Evolutionary conservation across 148 eudicot species (phyloP).

Genomic region (Cornus controversa): DNA sequence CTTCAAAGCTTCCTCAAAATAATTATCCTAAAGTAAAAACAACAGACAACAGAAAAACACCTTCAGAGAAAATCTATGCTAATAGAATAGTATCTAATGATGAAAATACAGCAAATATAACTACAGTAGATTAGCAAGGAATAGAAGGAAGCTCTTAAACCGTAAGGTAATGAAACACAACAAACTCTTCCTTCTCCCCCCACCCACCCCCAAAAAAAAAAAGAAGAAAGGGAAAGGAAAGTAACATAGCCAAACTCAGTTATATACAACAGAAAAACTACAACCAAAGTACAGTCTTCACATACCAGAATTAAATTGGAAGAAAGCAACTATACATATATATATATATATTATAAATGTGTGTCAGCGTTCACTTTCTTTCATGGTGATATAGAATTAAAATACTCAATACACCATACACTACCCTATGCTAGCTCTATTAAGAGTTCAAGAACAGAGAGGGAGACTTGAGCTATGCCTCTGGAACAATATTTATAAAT

Average conservation of each 20-base stretch:
- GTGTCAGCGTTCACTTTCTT: too few relatives aligned
- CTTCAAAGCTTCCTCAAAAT: conserved; percentile 98
- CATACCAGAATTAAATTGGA: not conserved
- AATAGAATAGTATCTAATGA: not conserved
- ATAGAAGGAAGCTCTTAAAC: not conserved
- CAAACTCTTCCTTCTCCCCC: too few relatives aligned
- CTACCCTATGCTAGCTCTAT: not conserved
- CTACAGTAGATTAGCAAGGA: not conserved
- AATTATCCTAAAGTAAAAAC: conserved; percentile 66
- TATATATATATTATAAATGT: too few relatives aligned
- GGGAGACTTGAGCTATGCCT: too few relatives aligned
- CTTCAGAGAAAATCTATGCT: not conserved
- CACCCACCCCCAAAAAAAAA: too few relatives aligned
- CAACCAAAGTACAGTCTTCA: not conserved
- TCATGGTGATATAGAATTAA: too few relatives aligned
- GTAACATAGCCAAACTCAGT: not conserved
- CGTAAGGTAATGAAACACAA: not conserved
- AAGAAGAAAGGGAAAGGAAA: too few relatives aligned
- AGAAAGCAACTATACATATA: too few relatives aligned
- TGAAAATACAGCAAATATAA: not conserved
- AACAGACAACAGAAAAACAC: not conserved
- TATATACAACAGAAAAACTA: not conserved
- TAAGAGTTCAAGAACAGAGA: too few relatives aligned
- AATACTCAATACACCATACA: too few relatives aligned
- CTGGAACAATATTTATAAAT: too few relatives aligned